phyloP scores from a whole-genome alignment of 2,329 filamentous ascomycete genomes.

The Monilinia fructigena region DNA sequence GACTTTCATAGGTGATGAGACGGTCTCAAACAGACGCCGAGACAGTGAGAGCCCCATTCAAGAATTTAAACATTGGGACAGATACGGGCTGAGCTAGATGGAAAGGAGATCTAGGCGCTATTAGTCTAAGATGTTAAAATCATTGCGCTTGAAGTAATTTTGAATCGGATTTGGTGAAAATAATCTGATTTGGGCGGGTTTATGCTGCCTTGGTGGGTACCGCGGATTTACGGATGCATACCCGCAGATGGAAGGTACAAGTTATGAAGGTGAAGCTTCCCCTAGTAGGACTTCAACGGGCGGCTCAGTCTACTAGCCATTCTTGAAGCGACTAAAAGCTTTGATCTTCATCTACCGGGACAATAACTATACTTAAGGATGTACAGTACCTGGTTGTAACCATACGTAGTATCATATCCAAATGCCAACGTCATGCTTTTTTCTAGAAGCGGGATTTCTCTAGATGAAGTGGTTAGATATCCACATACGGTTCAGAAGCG shows the following conservation, averaged over 20 bases:
- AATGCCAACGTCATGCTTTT: not conserved
- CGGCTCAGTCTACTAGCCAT: not conserved
- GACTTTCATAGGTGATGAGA: not conserved
- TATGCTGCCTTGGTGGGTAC: not conserved
- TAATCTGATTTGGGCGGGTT: not conserved
- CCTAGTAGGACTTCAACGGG: conserved; percentile 10
- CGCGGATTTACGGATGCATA: not conserved
- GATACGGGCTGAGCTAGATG: not conserved
- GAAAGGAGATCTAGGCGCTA: too few relatives aligned
- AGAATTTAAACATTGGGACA: not conserved
- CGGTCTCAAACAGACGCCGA: not conserved
- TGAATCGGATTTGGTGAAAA: not conserved
- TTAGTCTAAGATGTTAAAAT: not conserved
- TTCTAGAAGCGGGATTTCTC: not conserved
- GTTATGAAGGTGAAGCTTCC: not conserved
- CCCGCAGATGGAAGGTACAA: not conserved
- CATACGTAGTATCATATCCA: not conserved
- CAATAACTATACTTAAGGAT: not conserved
- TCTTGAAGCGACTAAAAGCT: not conserved
- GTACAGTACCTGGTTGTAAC: not conserved
- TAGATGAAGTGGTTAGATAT: not conserved
- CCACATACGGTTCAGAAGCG: not conserved
- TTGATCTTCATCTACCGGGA: not conserved
- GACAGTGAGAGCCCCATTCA: not conserved
- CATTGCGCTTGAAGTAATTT: not conserved